Evolutionary conservation across 2,329 filamentous ascomycete genomes (phyloP).

Genomic region (Aaosphaeria pasadenensis): DNA sequence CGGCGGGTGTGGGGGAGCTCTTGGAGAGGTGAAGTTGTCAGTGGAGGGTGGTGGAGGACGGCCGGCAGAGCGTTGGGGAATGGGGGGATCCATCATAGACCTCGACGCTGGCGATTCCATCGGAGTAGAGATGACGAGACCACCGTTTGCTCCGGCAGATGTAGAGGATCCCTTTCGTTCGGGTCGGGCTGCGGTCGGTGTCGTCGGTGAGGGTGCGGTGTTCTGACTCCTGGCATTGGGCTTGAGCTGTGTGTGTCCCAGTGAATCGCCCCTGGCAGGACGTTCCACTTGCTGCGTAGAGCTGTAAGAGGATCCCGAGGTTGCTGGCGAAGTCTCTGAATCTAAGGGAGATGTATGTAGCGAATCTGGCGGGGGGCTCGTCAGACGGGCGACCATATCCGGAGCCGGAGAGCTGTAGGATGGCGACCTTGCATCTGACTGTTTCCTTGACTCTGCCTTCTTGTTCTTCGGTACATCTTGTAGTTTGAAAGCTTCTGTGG

Average conservation of each 20-base stretch:
- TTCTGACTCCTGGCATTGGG: conserved; percentile 60
- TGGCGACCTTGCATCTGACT: conserved; percentile 42
- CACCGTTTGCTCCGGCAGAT: conserved; percentile 37
- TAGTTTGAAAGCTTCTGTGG: conserved; percentile 60
- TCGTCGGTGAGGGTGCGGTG: conserved; percentile 42
- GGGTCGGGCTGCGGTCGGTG: conserved; percentile 36
- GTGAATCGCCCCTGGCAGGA: conserved; percentile 60
- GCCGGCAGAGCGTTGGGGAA: conserved; percentile 46
- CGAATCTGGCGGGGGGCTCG: conserved; percentile 30
- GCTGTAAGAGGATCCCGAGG: conserved; percentile 36
- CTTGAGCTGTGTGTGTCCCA: conserved; percentile 43
- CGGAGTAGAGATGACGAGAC: conserved; percentile 40
- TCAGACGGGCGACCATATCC: conserved; percentile 34
- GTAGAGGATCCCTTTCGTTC: conserved; percentile 40
- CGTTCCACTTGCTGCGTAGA: conserved; percentile 41
- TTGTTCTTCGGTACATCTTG: conserved; percentile 74
- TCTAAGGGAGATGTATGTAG: conserved; percentile 37
- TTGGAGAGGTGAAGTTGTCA: conserved; percentile 45
- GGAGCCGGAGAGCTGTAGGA: conserved; percentile 41
- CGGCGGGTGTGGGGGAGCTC: conserved; percentile 44
- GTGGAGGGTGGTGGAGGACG: conserved; percentile 39
- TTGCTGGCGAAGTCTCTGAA: conserved; percentile 25
- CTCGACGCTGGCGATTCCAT: conserved; percentile 42
- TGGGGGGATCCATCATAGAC: conserved; percentile 42
- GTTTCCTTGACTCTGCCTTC: conserved; percentile 48